Evolutionary conservation across 2,329 filamentous ascomycete genomes (phyloP), one percentile per base, ranked within the genome.

Genomic region (Colletotrichum eremochloae): DNA sequence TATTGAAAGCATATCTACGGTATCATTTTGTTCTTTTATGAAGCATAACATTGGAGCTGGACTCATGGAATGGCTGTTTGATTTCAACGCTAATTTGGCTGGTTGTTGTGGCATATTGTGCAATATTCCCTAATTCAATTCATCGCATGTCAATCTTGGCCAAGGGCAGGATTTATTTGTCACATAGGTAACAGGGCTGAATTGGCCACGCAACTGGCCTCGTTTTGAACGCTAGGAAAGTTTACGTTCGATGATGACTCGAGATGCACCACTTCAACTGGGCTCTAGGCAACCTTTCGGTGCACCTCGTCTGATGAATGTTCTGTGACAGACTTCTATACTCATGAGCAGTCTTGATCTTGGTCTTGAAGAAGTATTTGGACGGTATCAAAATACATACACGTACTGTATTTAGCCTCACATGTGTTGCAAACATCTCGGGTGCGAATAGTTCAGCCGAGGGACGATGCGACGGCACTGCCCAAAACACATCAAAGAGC

Each of bases 301-400:
- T 20, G 46, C 33, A 20, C 40, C 20, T 18, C 50, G n/a, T 29
- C 33, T 24, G 20, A 53, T 33, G 2, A 5, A 31, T 24, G 24
- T 24, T 24, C 24, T 24, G 24, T 24, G 24, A 24, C 24, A 24
- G 24, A 24, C 24, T 24, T 24, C 1, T 24, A 24, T 20, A 31
- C 1, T 15, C 53, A 38, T 24, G 3, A 6, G 15, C 53, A 2
- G 20, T 5, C 2, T 4, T 24, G 8, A 4, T 9, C 2, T 3
- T 38, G 2, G 5, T 1, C 33, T 9, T 15, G 1, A 2, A 5
- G 6, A 12, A 2, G 1, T 14, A 2, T 40, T 24, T 24, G 5
- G 48, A 52, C 24, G 50, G 18, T 53, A 15, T 33, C 14, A 53
- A 8, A 31, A 31, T 11, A 6, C 50, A 33, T 3, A 7, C 7